Evolutionary conservation across 2,329 filamentous ascomycete species (phyloP).

Genomic region (Paecilomyces formosus): DNA sequence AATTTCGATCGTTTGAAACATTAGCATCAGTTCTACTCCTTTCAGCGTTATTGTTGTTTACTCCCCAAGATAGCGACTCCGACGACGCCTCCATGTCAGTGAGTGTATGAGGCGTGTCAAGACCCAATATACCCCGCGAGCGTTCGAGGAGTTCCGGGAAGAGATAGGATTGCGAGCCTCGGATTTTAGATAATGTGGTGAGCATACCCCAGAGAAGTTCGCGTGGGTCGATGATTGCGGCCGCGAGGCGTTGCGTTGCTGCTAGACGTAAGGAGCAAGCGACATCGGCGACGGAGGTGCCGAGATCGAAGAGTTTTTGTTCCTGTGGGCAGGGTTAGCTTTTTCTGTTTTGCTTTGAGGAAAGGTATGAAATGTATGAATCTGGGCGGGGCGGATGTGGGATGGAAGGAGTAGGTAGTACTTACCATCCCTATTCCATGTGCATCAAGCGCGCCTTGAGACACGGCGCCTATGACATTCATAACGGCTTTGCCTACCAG

Average conservation of each 20-base stretch:
- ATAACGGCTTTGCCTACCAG: constrained; percentile 57
- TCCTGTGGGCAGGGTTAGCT: constrained; percentile 16
- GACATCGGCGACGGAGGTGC: constrained; percentile 25
- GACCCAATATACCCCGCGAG: constrained; percentile 21
- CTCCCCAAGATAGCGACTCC: neutral
- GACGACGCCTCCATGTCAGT: neutral
- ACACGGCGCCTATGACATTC: constrained; percentile 65
- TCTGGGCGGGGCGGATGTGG: too few relatives aligned
- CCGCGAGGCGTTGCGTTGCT: constrained; percentile 19
- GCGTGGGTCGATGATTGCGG: constrained; percentile 22
- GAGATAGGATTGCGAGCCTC: constrained; percentile 31
- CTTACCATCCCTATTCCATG: constrained; percentile 67
- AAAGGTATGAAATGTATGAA: too few relatives aligned
- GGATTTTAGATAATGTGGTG: constrained; percentile 28
- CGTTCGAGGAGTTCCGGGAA: constrained; percentile 25
- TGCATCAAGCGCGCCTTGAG: constrained; percentile 65
- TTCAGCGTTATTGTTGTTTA: neutral
- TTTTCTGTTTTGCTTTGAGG: too few relatives aligned
- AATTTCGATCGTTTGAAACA: too few relatives aligned
- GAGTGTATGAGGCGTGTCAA: constrained; percentile 21
- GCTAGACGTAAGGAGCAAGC: constrained; percentile 22
- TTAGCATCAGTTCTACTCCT: too few relatives aligned
- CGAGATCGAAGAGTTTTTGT: constrained; percentile 31
- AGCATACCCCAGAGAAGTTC: constrained; percentile 34
- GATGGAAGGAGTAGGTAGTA: neutral